Conservation (phyloP, 2,329 filamentous ascomycete species). For the Penicillium sp. region DNA sequence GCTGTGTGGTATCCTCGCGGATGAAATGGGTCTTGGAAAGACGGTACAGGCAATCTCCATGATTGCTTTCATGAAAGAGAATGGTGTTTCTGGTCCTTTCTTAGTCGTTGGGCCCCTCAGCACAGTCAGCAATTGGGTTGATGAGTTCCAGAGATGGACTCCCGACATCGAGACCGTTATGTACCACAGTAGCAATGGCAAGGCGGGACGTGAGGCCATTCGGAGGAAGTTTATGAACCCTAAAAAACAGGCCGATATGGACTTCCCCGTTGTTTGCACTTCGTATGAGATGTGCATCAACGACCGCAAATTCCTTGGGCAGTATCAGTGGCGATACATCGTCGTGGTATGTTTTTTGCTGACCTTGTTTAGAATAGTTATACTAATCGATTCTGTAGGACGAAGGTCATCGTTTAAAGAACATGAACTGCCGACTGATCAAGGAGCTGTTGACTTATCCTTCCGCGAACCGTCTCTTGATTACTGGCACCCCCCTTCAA, state of each 20-base stretch:
- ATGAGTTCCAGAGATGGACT: slow-evolving; percentile 89
- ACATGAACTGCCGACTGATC: slow-evolving; percentile 89
- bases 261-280: slow-evolving; percentile 90
- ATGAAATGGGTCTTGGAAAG: slow-evolving; percentile 94
- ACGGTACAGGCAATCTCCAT: slow-evolving; percentile 89
- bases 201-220: slow-evolving; percentile 73
- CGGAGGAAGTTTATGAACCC: slow-evolving; percentile 69
- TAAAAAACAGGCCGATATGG: slow-evolving; percentile 63
- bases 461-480: slow-evolving; percentile 85
- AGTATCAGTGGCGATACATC: slow-evolving; percentile 95
- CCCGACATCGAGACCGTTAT: slow-evolving; percentile 84
- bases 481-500: slow-evolving; percentile 91
- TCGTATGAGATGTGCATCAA: slow-evolving; percentile 96
- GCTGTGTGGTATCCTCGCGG: slow-evolving; percentile 85
- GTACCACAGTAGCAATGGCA: slow-evolving; percentile 82
- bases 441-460: slow-evolving; percentile 84
- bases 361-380: neutral
- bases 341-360: slow-evolving; percentile 65
- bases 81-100: slow-evolving; percentile 85
- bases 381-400: slow-evolving; percentile 56
- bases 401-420: slow-evolving; percentile 96
- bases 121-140: slow-evolving; percentile 92
- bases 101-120: slow-evolving; percentile 87
- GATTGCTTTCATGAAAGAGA: slow-evolving; percentile 82
- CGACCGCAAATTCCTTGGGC: slow-evolving; percentile 76